Base-by-base conservation (phyloP, 371 early-diverging fungal genomes). In the Mucor circinelloides region DNA sequence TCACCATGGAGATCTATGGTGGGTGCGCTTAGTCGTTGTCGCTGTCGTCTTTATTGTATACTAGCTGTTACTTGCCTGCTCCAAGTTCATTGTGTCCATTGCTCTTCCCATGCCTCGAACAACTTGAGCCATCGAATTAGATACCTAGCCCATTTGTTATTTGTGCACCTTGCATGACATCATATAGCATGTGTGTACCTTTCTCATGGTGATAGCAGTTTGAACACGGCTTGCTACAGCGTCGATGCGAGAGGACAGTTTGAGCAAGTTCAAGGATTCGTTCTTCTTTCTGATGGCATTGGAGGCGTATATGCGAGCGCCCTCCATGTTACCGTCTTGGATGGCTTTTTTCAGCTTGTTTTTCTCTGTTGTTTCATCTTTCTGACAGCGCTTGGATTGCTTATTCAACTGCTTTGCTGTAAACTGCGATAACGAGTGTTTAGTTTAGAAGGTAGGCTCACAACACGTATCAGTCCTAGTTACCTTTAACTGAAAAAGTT, bases 261-360 rank as follows among this genome's bases (percentile, higher is more conserved):
- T 85, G 36, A 96, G 82, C 36, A 97, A 71, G 73, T 99, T 96
- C 38, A 97, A 81, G 2, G 91, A 71, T 79, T 97, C 98, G 70
- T 93, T 97, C 88, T 97, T 95, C 79, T 99, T 99, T 72, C 99
- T 87, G 69, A 99, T 99, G n/a, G 96, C 97, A 72, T 97, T 96
- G 7, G 93, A 87, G 3, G 97, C 97, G 72, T 96, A 94, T 67
- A 99, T 91, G 70, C 94, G 90, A 13, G 99, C 98, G 1, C 94
- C 94, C 73, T 97, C 99, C 81, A 87, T 89, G 73, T 98, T 96
- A 23, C 94, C 93, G 76, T 93, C 90, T 81, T 95, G 93, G 59
- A 98, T 94, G 17, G 97, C 97, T 91, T 94, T 96, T 76, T 98
- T 98, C 46, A 98, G 70, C 79, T 95, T 94, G 46, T 77, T 77